Evolutionary conservation across 2,329 filamentous ascomycete species (phyloP).

Genomic region (Biscogniauxia marginata): DNA sequence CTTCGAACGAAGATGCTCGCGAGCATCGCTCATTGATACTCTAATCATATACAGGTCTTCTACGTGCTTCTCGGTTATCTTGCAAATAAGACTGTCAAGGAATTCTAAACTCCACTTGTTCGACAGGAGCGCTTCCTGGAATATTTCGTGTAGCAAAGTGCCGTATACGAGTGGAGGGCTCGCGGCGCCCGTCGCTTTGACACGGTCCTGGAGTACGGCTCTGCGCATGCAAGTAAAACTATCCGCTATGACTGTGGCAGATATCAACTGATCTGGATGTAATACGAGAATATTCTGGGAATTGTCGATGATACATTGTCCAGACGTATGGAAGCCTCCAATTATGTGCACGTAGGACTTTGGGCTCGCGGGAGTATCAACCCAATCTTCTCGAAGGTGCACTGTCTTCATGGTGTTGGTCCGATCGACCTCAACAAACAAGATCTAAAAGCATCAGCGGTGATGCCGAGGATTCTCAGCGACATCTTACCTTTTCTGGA

Average conservation of each 20-base stretch:
- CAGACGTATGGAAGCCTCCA: constrained; percentile 67
- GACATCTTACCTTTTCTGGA: constrained; percentile 66
- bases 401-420: constrained; percentile 66
- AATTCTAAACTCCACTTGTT: constrained; percentile 78
- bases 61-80: constrained; percentile 71
- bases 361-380: constrained; percentile 71
- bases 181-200: constrained; percentile 84
- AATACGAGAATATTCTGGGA: constrained; percentile 80
- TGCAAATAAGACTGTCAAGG: constrained; percentile 64
- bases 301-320: constrained; percentile 81
- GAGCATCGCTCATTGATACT: constrained; percentile 68
- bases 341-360: constrained; percentile 85
- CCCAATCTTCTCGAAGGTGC: constrained; percentile 81
- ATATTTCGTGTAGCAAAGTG: constrained; percentile 90
- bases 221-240: constrained; percentile 89
- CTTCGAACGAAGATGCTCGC: constrained; percentile 79
- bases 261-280: constrained; percentile 93
- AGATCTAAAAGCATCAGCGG: constrained; percentile 53
- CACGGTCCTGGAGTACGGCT: constrained; percentile 89
- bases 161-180: constrained; percentile 85
- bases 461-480: not conserved
- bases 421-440: constrained; percentile 79
- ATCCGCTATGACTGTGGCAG: constrained; percentile 93
- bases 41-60: constrained; percentile 90
- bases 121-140: constrained; percentile 81